Percentiles rank a stretch among this genome's conserved stretches.
phyloP scores from a whole-genome alignment of 108 stramenopile species.

The Cyclotella atomus region DNA sequence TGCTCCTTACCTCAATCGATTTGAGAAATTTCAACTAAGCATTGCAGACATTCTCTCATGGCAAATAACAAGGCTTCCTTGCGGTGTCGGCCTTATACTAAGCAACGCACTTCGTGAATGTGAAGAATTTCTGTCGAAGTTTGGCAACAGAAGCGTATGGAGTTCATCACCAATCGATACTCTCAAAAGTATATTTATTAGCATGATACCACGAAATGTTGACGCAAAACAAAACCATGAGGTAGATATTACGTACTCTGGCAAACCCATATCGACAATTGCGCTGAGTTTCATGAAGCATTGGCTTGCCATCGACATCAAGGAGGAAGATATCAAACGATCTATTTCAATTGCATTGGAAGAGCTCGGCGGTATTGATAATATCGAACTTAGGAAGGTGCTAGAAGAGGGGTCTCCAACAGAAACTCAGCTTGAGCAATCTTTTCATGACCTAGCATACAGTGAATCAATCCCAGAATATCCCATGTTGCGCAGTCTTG shows the following conservation, averaged over 20 bases:
- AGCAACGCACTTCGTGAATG: conserved; percentile 11
- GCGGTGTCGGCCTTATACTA: conserved; percentile 1
- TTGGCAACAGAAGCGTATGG: conserved; percentile 19
- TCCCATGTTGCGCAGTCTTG: background rate
- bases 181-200: conserved; percentile 33
- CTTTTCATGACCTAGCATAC: background rate
- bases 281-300: conserved; percentile 2
- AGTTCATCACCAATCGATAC: conserved; percentile 18
- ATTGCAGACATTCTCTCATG: conserved; percentile 39
- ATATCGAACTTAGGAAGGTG: conserved; percentile 17
- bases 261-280: background rate
- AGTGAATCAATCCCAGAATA: background rate
- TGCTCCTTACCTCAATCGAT: conserved; percentile 50
- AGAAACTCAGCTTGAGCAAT: background rate
- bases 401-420: background rate
- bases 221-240: background rate
- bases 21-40: conserved; percentile 45
- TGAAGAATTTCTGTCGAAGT: conserved; percentile 8
- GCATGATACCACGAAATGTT: conserved; percentile 14
- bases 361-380: background rate
- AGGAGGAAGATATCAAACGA: conserved; percentile 2
- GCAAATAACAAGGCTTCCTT: conserved; percentile 11
- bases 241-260: background rate
- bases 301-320: conserved; percentile 4
- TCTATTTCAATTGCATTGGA: background rate